A percentile compares a stretch with the other conserved stretches of the same genome.
Evolutionary conservation across 2,329 filamentous ascomycete genomes (phyloP).

Genomic region (Teratosphaeriaceae sp.): DNA sequence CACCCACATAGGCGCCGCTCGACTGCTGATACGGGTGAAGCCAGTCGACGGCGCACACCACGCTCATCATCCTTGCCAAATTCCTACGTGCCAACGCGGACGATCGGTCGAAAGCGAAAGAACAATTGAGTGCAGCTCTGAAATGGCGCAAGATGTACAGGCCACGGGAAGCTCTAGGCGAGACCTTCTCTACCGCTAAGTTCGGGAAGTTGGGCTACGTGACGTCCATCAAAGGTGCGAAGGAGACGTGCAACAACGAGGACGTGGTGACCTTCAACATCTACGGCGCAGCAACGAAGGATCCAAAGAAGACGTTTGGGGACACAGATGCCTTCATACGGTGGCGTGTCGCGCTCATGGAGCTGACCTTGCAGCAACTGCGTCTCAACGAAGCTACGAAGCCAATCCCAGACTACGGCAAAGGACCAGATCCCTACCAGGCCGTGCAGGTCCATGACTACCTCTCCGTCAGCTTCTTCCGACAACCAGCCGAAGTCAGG

Average conservation of each 20-base stretch:
- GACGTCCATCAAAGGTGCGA: constrained; percentile 57
- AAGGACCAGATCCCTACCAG: constrained; percentile 71
- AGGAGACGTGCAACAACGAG: constrained; percentile 48
- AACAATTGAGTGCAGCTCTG: constrained; percentile 72
- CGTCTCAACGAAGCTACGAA: constrained; percentile 61
- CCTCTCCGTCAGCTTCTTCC: constrained; percentile 77
- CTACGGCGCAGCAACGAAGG: constrained; percentile 77
- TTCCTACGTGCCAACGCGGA: constrained; percentile 86
- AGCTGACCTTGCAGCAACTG: constrained; percentile 70
- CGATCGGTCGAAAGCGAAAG: constrained; percentile 64
- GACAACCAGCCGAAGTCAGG: constrained; percentile 70
- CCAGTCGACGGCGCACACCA: constrained; percentile 54
- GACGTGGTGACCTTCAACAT: constrained; percentile 84
- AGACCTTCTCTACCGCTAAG: constrained; percentile 58
- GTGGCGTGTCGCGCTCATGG: constrained; percentile 89
- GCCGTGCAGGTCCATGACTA: constrained; percentile 95
- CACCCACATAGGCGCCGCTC: not conserved
- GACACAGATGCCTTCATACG: constrained; percentile 75
- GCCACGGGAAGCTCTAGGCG: constrained; percentile 57
- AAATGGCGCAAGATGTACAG: constrained; percentile 75
- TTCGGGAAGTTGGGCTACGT: constrained; percentile 78
- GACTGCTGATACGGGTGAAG: constrained; percentile 5
- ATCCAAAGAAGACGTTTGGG: constrained; percentile 73
- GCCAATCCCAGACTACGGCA: constrained; percentile 62
- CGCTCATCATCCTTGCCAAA: constrained; percentile 82